These are phyloP conservation scores for Epichloe scottii DNA, from an alignment of 2,329 filamentous ascomycete genomes.

Conservation along the genomic window DNA sequence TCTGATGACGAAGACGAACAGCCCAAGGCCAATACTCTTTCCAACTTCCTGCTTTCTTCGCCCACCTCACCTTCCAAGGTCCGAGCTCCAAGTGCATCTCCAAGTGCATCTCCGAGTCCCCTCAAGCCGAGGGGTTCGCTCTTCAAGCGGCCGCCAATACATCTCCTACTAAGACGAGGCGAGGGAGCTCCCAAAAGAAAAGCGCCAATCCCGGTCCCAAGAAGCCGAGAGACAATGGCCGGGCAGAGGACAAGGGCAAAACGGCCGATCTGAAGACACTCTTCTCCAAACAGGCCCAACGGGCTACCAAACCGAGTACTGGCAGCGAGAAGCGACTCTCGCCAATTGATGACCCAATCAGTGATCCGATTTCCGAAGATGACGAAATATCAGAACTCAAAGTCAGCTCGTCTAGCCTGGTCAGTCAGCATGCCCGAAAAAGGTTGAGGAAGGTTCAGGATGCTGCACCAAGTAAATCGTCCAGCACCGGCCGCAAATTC, in stretches of 20 bases:
- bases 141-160: constrained; percentile 6
- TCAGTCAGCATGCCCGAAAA: constrained; percentile 44
- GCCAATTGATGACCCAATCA: constrained; percentile 35
- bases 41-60: constrained; percentile 41
- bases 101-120: constrained; percentile 30
- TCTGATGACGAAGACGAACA: constrained; percentile 38
- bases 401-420: constrained; percentile 38
- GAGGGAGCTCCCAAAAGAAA: constrained; percentile 11
- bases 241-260: constrained; percentile 36
- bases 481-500: constrained; percentile 37
- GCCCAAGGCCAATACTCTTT: constrained; percentile 32
- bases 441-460: constrained; percentile 29
- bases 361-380: constrained; percentile 48
- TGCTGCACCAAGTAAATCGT: constrained; percentile 10
- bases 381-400: constrained; percentile 41
- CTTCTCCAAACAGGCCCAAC: constrained; percentile 49
- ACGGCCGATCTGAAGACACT: constrained; percentile 45
- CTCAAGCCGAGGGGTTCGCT: constrained; percentile 18
- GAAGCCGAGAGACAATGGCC: constrained; percentile 27
- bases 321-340: constrained; percentile 16
- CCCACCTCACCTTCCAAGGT: constrained; percentile 28
- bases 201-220: constrained; percentile 22
- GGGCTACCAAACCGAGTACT: constrained; percentile 24
- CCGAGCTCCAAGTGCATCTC: constrained; percentile 22
- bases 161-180: constrained; percentile 12